Percentiles rank a stretch among this genome's conserved stretches.
phyloP scores from a whole-genome alignment of 306 rosid species.

The Quillaja saponaria region DNA sequence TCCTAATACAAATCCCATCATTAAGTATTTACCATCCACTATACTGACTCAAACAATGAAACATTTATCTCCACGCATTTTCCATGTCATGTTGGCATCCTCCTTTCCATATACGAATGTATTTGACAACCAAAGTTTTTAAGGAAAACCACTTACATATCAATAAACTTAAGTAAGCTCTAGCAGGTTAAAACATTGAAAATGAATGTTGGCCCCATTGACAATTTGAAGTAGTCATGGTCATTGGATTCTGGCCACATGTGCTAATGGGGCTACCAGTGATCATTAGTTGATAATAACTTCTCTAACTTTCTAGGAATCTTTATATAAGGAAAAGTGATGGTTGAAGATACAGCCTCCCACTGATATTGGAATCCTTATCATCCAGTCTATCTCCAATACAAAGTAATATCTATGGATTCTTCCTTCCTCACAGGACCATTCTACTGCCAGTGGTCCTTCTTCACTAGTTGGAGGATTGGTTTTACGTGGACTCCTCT shows the following conservation, averaged over 20 bases:
- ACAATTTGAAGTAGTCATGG: conserved; percentile 37
- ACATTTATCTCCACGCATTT: background rate
- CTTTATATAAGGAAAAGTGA: conserved; percentile 28
- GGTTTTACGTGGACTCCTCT: conserved; percentile 20
- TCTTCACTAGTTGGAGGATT: conserved; percentile 37
- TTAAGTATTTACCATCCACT: no score
- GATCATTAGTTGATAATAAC: conserved; percentile 52
- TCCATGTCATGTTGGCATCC: conserved; percentile 7
- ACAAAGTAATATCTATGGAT: conserved; percentile 31
- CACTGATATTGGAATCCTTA: conserved; percentile 35
- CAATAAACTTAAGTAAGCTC: conserved; percentile 4
- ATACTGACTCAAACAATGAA: no score
- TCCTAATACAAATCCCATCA: background rate
- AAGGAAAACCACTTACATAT: no score
- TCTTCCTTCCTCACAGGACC: conserved; percentile 27
- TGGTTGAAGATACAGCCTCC: conserved; percentile 26
- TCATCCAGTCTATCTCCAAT: conserved; percentile 39
- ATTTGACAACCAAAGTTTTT: no score
- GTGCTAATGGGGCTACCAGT: conserved; percentile 41
- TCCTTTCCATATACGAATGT: no score
- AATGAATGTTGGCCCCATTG: conserved; percentile 18
- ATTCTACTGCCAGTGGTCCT: conserved; percentile 38
- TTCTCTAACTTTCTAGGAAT: conserved; percentile 43
- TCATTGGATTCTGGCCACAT: conserved; percentile 39
- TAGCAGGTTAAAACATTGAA: conserved; percentile 8